Evolutionary conservation across 177 flowering plant genomes (phyloP), one percentile per base, ranked within the genome.

Genomic region (Vitis hybrid): DNA sequence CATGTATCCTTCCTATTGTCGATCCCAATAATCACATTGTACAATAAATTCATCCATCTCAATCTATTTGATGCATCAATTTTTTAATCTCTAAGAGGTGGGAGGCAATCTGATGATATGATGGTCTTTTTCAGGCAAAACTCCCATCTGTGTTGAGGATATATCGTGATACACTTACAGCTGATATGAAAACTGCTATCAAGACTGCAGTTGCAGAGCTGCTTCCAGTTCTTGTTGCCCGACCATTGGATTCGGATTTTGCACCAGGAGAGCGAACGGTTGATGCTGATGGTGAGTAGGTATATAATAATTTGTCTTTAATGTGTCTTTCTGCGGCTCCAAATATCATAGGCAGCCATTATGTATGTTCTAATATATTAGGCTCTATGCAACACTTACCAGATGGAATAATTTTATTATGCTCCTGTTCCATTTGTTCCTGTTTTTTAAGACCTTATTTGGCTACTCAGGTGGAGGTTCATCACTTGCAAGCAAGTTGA

Each of bases 111-210:
- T 56, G 27, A 66, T 50, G 1, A 11, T 21, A 32, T 51, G 13
- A 46, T 63, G 75, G 9, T 67, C 70, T 24, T 48, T 76, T 74
- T 73, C 88, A 96, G 99, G 97, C 92, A 61, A 92, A 88, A 74
- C 91, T 96, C 60, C 98, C 99, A 7, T 83, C 88, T 73, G 92
- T 92, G 15, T 71, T 94, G 88, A 88, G 99, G 83, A 73, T 83
- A 49, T 96, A 96, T 63, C 97, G 98, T 65, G 99, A 96, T 64
- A 85, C 88, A 56, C 89, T 96, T 64, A 89, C 93, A 60, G 86
- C 89, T 70, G 90, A 92, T 79, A 94, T 96, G 97, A 96, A 92
- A 89, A 76, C 87, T 61, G 90, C 98, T 58, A 91, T 96, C 55
- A 96, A 96, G 81, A 84, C 76, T 66, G 85, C 92, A 14, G 99